Base-by-base conservation (phyloP, 176 grass and related monocot species). In the Saccharum spontaneum region DNA sequence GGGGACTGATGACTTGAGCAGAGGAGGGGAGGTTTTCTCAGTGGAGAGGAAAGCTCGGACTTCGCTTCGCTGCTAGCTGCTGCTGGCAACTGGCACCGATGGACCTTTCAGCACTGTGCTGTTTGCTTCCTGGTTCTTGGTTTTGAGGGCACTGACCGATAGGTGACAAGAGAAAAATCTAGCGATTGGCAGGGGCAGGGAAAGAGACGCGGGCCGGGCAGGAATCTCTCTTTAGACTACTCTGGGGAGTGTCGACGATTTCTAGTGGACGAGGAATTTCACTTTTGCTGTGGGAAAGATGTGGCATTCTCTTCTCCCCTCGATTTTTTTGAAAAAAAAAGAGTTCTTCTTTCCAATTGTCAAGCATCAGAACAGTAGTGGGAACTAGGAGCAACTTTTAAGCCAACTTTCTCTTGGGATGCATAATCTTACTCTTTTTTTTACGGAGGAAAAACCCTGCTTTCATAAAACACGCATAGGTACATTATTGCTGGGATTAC, bases 231-330 rank as follows among this genome's bases (percentile, higher is more conserved):
- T 73, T 71, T 24, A 6, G 16, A 8, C 26, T 5, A 5, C 55
- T 36, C 36, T 65, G 43, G 23, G 12, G 16, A 33, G 22, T 5
- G 23, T 23, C 43, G 38, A 61, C n/a, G 72, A 16, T 65, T 79
- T 80, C 8, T 82, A 71, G 71, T 87, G 61, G 78, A 0, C 37
- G 22, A 28, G 26, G 10, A 50, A 72, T 66, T 78, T 37, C 17
- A 57, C 66, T 78, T 90, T 86, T 82, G 41, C 52, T 3, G 0
- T 0, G 18, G 8, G 6, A 39, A 16, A 37, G 78, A 71, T 54
- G 88, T 86, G 88, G 55, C 73, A 17, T 55, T 26, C 10, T 78
- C 1, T 8, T 28, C 44, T 72, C 78, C 83, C 55, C 17, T 31
- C 22, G 22, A 18, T n/a, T 60, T 60, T 59, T 12, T 61, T 20